Base-by-base conservation (phyloP, 495 filamentous ascomycete species). In the Physcia stellaris region DNA sequence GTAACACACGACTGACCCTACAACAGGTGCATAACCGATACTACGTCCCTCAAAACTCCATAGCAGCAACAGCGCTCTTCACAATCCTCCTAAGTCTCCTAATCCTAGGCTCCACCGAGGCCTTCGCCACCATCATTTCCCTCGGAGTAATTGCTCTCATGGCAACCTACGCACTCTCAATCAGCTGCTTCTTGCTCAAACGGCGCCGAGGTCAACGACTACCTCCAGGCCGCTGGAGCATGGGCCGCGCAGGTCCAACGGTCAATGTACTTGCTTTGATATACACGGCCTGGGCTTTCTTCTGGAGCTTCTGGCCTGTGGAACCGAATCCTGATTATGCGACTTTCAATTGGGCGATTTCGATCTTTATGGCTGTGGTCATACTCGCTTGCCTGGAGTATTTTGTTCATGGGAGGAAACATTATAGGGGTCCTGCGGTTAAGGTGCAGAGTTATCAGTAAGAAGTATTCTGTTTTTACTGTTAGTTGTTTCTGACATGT, bases 1-100 rank as follows among this genome's bases (percentile, higher is more conserved):
- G n/a, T n/a, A 67, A 64, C 63, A 71, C 31, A 61, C 53, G 16
- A 63, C 61, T 4, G 56, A 55, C 22, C 70, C 58, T 55, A 64
- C 67, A 29, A 65, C n/a, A n/a, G n/a, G n/a, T n/a, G n/a, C n/a
- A n/a, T n/a, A n/a, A n/a, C n/a, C n/a, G n/a, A n/a, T n/a, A n/a
- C n/a, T n/a, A n/a, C n/a, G n/a, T 72, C 24, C 70, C 71, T 1
- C 46, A 72, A 21, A 72, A 61, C 39, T 37, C 56, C 3, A 47
- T 62, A 4, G 46, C 49, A 15, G 17, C 56, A 7, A 44, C 51
- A 5, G 37, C 42, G 13, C 4, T 49, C 16, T 30, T 62, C 19
- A 35, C 55, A 16, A 20, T 32, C n/a, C 21, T 60, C 9, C 38
- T 60, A 0, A 47, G 51, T 10, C 49, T 58, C 13, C 57, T 64